Base-by-base conservation (phyloP, 2,329 filamentous ascomycete genomes). In the Fusarium sp. region DNA sequence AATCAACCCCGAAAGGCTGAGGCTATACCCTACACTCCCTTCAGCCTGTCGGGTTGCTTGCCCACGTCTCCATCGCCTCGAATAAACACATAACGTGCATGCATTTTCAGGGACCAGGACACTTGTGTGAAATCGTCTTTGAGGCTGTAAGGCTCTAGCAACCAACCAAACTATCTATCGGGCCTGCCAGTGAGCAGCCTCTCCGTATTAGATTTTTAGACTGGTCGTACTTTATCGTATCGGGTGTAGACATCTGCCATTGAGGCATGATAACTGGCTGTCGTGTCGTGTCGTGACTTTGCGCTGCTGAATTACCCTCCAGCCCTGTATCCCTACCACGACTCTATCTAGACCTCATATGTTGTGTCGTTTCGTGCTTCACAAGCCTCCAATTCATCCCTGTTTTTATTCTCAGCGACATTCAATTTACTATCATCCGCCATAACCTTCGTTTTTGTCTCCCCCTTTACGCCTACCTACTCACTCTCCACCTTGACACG, bases 311-410 rank as follows among this genome's bases (percentile, higher is more conserved):
- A 51, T 37, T 49, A 23, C 48, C 50, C 64, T 41, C 49, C 51
- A 40, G 49, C 33, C 62, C 52, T 30, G 27, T 30, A 30, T 30
- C 27, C 27, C 27, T 30, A 30, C 27, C 6, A 30, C 27, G 50
- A 50, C 46, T 58, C 55, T 71, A 56, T 67, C 56, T 65, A 44
- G 54, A 64, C 48, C 52, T 62, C 60, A 52, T 56, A 33, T 70
- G 62, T 55, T 40, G 58, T 67, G 67, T 50, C 40, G 55, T 65
- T 59, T 50, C 39, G 53, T 64, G 63, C 56, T 65, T 70, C 59
- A 68, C 59, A 62, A 68, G 56, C 63, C 27, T 30, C 27, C 27
- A 30, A 30, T 30, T 10, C 62, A 30, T 46, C 51, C 45, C 56
- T 58, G 56, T 30, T 30, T 27, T 30, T 11, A 10, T 30, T 30